A percentile compares a stretch with the other conserved stretches of the same genome.
phyloP scores from a whole-genome alignment of 495 filamentous ascomycete species.

The Bacidia rubella region DNA sequence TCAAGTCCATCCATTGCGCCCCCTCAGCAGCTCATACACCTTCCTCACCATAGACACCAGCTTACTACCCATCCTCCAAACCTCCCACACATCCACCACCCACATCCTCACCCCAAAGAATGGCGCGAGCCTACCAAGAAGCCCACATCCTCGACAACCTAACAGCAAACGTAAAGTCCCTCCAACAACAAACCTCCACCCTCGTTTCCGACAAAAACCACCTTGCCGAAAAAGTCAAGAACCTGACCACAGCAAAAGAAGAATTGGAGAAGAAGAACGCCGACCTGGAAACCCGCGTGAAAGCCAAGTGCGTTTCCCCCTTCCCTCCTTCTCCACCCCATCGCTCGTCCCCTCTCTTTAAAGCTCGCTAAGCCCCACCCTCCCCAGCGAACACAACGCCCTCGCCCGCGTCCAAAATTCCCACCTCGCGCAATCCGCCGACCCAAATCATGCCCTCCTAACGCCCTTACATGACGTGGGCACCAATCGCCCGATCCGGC shows the following conservation, averaged over 20 bases:
- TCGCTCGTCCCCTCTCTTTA: not conserved
- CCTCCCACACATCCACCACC: not conserved
- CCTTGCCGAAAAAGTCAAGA: conserved; percentile 13
- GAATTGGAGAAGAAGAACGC: conserved; percentile 5
- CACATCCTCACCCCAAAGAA: not conserved
- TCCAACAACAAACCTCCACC: conserved; percentile 7
- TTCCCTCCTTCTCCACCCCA: not conserved
- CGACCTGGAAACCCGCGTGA: conserved; percentile 12
- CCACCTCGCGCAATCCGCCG: conserved; percentile 9
- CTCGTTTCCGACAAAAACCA: conserved; percentile 7
- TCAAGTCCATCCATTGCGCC: too few species aligned
- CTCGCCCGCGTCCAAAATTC: conserved; percentile 11
- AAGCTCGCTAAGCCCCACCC: not conserved
- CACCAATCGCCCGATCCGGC: conserved; percentile 12
- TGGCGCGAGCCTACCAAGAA: conserved; percentile 17
- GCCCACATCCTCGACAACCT: conserved; percentile 13
- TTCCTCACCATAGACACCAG: not conserved
- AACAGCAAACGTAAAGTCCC: conserved; percentile 3
- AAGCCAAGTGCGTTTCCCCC: conserved; percentile 7
- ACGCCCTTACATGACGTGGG: conserved; percentile 13
- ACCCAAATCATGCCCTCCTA: conserved; percentile 9
- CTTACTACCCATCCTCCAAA: not conserved
- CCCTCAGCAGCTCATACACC: not conserved
- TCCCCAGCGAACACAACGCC: conserved; percentile 16
- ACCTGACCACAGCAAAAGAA: conserved; percentile 7